These are phyloP conservation scores for Dothiorella sarmentorum DNA, from an alignment of 2,329 filamentous ascomycete species.

Conservation along the genomic window DNA sequence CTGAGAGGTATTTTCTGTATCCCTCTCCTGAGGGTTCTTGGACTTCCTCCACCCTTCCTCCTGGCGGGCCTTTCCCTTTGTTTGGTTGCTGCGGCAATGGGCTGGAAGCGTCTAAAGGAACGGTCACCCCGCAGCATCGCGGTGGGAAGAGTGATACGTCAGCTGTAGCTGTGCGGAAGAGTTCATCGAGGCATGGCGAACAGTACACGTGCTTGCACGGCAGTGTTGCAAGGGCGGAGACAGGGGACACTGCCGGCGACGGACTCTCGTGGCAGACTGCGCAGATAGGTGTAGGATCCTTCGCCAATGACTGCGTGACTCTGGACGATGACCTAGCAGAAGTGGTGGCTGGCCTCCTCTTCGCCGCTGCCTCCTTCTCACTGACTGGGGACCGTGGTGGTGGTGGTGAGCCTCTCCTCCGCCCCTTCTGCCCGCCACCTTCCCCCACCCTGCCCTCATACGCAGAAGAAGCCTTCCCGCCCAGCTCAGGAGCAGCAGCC, in stretches of 20 bases:
- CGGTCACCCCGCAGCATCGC: conserved; percentile 22
- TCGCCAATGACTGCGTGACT: not conserved
- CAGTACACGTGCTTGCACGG: conserved; percentile 25
- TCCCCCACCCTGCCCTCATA: no score
- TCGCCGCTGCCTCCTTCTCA: not conserved
- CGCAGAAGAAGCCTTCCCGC: no score
- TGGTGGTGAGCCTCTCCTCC: no score
- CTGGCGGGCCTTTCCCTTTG: no score
- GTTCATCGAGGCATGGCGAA: conserved; percentile 19
- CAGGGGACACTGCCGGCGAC: no score
- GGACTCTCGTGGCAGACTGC: not conserved
- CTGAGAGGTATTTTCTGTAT: not conserved
- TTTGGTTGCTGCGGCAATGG: not conserved
- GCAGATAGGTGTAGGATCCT: not conserved
- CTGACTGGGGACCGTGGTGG: no score
- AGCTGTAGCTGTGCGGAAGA: conserved; percentile 22
- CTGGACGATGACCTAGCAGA: no score
- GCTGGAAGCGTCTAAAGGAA: conserved; percentile 21
- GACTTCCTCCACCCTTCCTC: no score
- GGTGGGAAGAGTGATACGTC: conserved; percentile 26
- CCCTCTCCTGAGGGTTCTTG: no score
- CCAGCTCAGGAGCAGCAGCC: no score
- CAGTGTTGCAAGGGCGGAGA: not conserved
- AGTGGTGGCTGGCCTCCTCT: no score
- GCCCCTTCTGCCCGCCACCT: no score